Conservation (phyloP, 1,139 yeast species). For the Debaryomyces sp. region DNA sequence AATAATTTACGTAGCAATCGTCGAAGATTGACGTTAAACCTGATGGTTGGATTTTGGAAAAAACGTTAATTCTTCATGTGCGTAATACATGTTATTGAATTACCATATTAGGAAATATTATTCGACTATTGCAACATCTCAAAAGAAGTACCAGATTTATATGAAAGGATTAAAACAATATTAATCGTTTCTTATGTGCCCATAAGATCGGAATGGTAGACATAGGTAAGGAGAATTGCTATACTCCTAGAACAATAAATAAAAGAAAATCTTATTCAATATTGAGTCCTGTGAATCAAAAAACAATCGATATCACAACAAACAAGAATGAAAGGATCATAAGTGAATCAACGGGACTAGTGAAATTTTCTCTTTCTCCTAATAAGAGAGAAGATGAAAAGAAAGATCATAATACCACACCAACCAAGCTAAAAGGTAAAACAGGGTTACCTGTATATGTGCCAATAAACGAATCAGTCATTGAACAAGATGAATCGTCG, state of each 20-base stretch:
- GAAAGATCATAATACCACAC: neutral
- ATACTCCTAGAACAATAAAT: slow-evolving; percentile 12
- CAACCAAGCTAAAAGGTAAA: slow-evolving; percentile 10
- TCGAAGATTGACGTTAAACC: slow-evolving; percentile 6
- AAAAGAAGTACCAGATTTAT: neutral
- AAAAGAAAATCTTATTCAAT: slow-evolving; percentile 19
- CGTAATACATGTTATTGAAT: slow-evolving; percentile 11
- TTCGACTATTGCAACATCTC: slow-evolving; percentile 4
- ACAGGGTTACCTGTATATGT: slow-evolving; percentile 19
- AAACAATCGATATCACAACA: slow-evolving; percentile 2
- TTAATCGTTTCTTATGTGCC: neutral
- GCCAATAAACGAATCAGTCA: slow-evolving; percentile 12
- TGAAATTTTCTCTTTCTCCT: slow-evolving; percentile 21
- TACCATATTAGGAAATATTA: slow-evolving; percentile 11
- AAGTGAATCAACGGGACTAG: slow-evolving; percentile 25
- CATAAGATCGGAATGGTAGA: neutral
- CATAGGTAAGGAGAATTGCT: slow-evolving; percentile 8
- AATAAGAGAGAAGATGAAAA: neutral
- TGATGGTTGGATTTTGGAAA: slow-evolving; percentile 1
- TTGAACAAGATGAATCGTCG: slow-evolving; percentile 10
- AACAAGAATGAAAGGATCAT: slow-evolving; percentile 16
- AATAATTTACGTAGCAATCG: slow-evolving; percentile 12
- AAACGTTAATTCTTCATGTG: slow-evolving; percentile 10
- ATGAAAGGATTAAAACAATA: neutral
- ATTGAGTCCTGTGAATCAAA: slow-evolving; percentile 12